These are phyloP conservation scores for Solanum pimpinellifolium DNA, from an alignment of 257 asterid genomes.

Conservation along the genomic window DNA sequence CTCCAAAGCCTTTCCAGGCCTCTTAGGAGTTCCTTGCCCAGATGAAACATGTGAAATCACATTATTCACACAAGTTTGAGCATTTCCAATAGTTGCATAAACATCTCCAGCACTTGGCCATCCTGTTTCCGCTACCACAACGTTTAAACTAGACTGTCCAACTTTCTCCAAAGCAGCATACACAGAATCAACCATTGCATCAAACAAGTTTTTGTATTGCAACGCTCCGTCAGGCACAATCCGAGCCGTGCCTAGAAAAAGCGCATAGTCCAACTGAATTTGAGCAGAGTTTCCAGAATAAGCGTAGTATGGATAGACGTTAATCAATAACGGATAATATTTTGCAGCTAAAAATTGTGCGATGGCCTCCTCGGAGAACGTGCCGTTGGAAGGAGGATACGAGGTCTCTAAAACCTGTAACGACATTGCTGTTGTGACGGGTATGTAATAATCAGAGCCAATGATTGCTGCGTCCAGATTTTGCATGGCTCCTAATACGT, in stretches of 20 bases:
- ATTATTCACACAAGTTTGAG: constrained; percentile 23
- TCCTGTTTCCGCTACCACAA: constrained; percentile 49
- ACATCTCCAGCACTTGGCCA: constrained; percentile 41
- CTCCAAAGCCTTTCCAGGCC: constrained; percentile 20
- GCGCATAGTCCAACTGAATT: constrained; percentile 18
- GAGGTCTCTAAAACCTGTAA: constrained; percentile 7
- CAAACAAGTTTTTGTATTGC: constrained; percentile 28
- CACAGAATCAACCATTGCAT: constrained; percentile 31
- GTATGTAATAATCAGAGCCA: not conserved
- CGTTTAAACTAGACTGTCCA: constrained; percentile 2
- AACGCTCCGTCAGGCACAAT: not conserved
- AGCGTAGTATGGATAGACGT: constrained; percentile 30
- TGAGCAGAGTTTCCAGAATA: constrained; percentile 5
- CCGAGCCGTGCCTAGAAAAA: not conserved
- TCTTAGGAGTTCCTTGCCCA: constrained; percentile 31
- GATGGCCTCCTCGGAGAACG: constrained; percentile 1
- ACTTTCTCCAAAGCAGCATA: constrained; percentile 32
- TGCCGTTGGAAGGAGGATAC: constrained; percentile 27
- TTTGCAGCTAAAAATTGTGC: not conserved
- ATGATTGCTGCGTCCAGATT: constrained; percentile 18
- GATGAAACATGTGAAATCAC: constrained; percentile 13
- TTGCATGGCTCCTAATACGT: constrained; percentile 21
- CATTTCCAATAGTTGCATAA: constrained; percentile 20
- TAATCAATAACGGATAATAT: constrained; percentile 17
- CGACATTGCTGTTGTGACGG: constrained; percentile 21